phyloP scores from a whole-genome alignment of 1,284 basidiomycete species.

The Polyporus tsugae region DNA sequence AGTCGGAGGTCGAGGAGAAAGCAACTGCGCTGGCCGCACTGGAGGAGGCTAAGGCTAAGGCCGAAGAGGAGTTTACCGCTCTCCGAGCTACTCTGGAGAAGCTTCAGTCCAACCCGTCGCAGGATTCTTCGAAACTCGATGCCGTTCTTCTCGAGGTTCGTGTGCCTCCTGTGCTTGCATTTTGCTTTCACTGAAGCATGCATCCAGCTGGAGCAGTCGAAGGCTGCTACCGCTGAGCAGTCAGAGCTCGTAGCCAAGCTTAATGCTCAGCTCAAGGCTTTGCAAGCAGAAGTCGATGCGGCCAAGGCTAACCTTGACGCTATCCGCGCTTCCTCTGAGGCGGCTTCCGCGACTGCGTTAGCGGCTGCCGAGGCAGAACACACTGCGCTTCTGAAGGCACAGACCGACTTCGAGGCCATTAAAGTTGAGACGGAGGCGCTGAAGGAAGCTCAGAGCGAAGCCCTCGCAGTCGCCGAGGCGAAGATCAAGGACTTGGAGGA shows the following conservation, averaged over 20 bases:
- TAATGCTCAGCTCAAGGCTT: slow-evolving; percentile 55
- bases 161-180: not conserved
- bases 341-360: slow-evolving; percentile 51
- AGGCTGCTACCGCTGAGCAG: slow-evolving; percentile 49
- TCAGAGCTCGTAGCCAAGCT: slow-evolving; percentile 56
- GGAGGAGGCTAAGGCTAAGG: slow-evolving; percentile 54
- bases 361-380: slow-evolving; percentile 66
- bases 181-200: slow-evolving; percentile 9
- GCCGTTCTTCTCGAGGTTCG: slow-evolving; percentile 61
- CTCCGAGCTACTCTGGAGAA: slow-evolving; percentile 52
- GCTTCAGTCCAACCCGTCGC: slow-evolving; percentile 50
- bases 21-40: slow-evolving; percentile 52
- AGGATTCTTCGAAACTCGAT: slow-evolving; percentile 47
- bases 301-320: slow-evolving; percentile 61
- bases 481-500: slow-evolving; percentile 55
- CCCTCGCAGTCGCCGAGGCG: slow-evolving; percentile 54
- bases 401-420: slow-evolving; percentile 65
- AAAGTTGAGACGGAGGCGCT: slow-evolving; percentile 61
- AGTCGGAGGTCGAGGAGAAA: slow-evolving; percentile 58
- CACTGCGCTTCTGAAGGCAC: slow-evolving; percentile 70
- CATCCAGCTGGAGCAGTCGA: slow-evolving; percentile 60
- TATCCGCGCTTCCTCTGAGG: slow-evolving; percentile 55
- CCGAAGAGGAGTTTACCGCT: slow-evolving; percentile 57
- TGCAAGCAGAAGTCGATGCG: slow-evolving; percentile 60
- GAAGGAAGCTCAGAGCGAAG: slow-evolving; percentile 57